Base-by-base conservation (phyloP, 352 stramenopile species). In the Phytophthora kernoviae region DNA sequence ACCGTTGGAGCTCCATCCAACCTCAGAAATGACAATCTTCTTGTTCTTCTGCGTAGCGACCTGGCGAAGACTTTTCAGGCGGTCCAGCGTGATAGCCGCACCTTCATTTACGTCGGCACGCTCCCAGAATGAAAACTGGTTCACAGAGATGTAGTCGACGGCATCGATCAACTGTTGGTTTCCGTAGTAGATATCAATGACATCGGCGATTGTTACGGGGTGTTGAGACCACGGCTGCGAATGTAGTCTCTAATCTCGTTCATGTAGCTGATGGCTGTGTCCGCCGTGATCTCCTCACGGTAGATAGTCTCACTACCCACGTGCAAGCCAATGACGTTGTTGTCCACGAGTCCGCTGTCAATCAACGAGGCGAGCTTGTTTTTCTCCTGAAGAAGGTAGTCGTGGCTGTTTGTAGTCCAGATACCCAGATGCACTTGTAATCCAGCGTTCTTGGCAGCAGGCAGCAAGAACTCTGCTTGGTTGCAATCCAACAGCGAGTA, bases 51-150 rank as follows among this genome's bases (percentile, higher is more conserved):
- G 30, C 0, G 70, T 53, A 6, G 76, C 77, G 15, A 65, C 21
- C n/a, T 58, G 18, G 20, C 75, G 71, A 18, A 84, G 63, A 22
- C 60, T 63, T 33, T 75, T 65, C 15, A 85, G 69, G 15, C 73
- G 76, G 47, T 82, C 68, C 11, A 91, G 70, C 41, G 76, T 77
- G 10, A 68, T 63, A 10, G 66, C 50, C 14, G 62, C 49, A 10
- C 52, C 77, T 11, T 87, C 73, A 6, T 67, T 71, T 18, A 78
- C 44, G 33, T 81, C 65, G 0, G 48, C 47, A 9, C 59, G 54
- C 48, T 88, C 79, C 79, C 81, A 91, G 62, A 87, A 85, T 8
- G 77, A 80, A 57, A 89, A 91, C 62, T 88, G 79, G 73, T 89
- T 91, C 33, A 84, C 69, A 17, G 76, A 84, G 17, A 89, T 70